Evolutionary conservation across 441 rosid genomes (phyloP).

Genomic region (Brassica balearica): DNA sequence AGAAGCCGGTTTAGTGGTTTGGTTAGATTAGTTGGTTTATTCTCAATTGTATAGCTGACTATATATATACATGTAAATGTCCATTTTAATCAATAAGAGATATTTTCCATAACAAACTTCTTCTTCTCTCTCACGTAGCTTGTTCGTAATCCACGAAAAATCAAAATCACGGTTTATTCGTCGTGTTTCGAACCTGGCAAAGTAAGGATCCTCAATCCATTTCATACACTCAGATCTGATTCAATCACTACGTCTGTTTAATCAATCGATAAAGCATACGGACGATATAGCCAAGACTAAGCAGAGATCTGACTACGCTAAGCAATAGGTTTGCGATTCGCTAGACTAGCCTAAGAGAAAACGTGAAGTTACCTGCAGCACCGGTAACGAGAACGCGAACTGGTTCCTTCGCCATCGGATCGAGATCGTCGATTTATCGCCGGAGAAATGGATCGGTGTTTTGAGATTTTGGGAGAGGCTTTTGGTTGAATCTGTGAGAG

Average conservation of each 20-base stretch:
- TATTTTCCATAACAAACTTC: too few relatives aligned
- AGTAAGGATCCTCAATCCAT: constrained; percentile 7
- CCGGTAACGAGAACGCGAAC: constrained; percentile 50
- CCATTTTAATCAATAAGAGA: too few relatives aligned
- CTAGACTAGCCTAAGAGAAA: not conserved
- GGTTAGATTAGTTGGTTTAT: too few relatives aligned
- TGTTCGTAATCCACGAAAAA: too few relatives aligned
- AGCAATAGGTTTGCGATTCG: constrained; percentile 1
- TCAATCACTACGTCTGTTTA: not conserved
- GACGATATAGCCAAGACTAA: constrained; percentile 1
- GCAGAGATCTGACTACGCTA: constrained; percentile 34
- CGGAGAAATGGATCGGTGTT: constrained; percentile 31
- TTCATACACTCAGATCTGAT: constrained; percentile 24
- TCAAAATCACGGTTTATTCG: not conserved
- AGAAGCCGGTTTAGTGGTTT: too few relatives aligned
- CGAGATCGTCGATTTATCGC: constrained; percentile 35
- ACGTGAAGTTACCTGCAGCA: constrained; percentile 41
- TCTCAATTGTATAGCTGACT: too few relatives aligned
- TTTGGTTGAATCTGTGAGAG: constrained; percentile 6
- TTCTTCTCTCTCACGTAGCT: too few relatives aligned
- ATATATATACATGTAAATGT: too few relatives aligned
- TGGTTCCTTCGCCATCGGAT: constrained; percentile 50
- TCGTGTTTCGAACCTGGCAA: not conserved
- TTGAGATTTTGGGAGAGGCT: constrained; percentile 10
- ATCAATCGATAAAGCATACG: not conserved